Evolutionary conservation across 2,329 filamentous ascomycete genomes (phyloP).

Genomic region (Arthrinium phaeospermum): DNA sequence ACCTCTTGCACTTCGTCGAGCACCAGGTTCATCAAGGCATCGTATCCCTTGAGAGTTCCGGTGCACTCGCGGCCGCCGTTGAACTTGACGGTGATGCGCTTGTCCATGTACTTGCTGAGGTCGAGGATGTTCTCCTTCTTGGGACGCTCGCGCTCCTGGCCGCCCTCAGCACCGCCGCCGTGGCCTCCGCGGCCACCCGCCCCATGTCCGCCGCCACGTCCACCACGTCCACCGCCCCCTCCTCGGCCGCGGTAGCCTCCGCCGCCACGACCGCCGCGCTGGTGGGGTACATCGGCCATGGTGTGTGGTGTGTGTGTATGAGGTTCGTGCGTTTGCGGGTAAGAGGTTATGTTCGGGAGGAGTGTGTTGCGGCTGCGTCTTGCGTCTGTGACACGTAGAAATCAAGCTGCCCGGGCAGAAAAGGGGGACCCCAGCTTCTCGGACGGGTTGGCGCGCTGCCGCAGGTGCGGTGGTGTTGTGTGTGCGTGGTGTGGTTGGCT

Average conservation of each 20-base stretch:
- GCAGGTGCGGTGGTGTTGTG: background rate
- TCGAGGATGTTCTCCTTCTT: slow-evolving; percentile 99
- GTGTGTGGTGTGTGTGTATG: slow-evolving; percentile 39
- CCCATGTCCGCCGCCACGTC: slow-evolving; percentile 42
- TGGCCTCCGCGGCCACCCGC: slow-evolving; percentile 48
- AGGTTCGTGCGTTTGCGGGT: background rate
- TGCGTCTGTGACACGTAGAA: background rate
- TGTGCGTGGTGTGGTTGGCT: background rate
- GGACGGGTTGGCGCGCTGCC: background rate
- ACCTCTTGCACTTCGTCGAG: slow-evolving; percentile 92
- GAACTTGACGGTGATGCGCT: slow-evolving; percentile 94
- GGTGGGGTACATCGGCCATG: slow-evolving; percentile 38
- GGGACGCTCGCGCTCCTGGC: slow-evolving; percentile 70
- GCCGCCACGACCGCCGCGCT: slow-evolving; percentile 27
- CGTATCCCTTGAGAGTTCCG: slow-evolving; percentile 91
- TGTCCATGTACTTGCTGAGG: slow-evolving; percentile 94
- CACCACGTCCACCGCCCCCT: slow-evolving; percentile 36
- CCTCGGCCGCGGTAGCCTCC: slow-evolving; percentile 19
- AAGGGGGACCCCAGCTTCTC: background rate
- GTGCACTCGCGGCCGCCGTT: slow-evolving; percentile 90
- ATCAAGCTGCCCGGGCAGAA: background rate
- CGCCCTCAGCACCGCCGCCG: slow-evolving; percentile 48
- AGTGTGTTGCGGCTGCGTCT: background rate
- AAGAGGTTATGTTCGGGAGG: background rate
- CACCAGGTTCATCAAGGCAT: slow-evolving; percentile 97